Evolutionary conservation across 345 rosid species (phyloP), one percentile per base, ranked within the genome.

Genomic region (Pistacia integerrima): DNA sequence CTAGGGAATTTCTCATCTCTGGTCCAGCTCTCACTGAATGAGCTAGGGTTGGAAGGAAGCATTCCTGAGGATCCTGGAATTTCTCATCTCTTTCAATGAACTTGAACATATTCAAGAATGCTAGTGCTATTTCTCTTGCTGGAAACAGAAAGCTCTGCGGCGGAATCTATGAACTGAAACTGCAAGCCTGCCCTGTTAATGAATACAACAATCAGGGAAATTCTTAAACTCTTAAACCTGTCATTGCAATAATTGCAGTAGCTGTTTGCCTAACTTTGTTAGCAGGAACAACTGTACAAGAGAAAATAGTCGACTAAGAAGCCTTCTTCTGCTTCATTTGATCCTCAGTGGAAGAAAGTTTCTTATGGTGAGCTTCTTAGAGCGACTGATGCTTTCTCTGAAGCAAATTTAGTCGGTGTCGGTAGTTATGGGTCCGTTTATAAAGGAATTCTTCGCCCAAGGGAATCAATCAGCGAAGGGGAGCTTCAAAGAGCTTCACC

Each of bases 401-500:
- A 55, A 0, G 38, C 18, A 1, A 79, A 79, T 18, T 28, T 73
- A 60, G 20, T 79, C 14, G 83, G 85, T n/a, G 49, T 41, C 3
- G 83, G 85, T 14, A 25, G 25, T 1, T 30, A 30, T 30, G 2
- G 33, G 2, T 30, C 3, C 3, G 33, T 30, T 30, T 30, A 30
- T 30, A 30, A 30, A 30, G 33, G 33, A 30, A 1, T 61, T 36
- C 81, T 78, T 38, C 25, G 70, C 35, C 33, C 58, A 22, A 25
- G 61, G 5, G 48, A 73, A 64, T 54, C 61, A 4, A 20, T 58
- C 51, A 68, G 11, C 77, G 46, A 13, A 52, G 64, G 61, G 81
- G 77, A 59, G 76, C 78, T 70, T 51, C n/a, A 28, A 74, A 61
- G 76, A 77, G 81, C 57, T 82, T 78, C 70, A 59, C 72, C 16